Percentiles rank a stretch among this genome's conserved stretches.
These are phyloP conservation scores for Backusella macrospora DNA, from an alignment of 192 early-diverging fungal species.

Conservation along the genomic window DNA sequence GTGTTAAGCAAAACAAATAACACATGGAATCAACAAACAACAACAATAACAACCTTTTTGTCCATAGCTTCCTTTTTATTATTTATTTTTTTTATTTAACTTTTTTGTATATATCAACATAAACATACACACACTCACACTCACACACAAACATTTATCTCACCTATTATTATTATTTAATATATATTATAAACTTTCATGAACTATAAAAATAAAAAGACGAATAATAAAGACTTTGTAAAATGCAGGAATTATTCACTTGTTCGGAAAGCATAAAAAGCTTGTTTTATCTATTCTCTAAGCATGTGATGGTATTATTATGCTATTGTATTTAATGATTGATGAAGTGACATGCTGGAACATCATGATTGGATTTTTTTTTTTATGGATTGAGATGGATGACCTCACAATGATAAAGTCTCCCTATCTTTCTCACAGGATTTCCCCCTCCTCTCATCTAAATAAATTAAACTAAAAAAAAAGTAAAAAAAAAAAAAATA, in stretches of 20 bases:
- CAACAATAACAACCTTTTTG: constrained; percentile 1
- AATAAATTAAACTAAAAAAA: constrained; percentile 9
- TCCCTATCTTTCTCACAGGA: neutral
- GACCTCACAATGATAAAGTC: constrained; percentile 11
- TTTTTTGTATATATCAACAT: constrained; percentile 12
- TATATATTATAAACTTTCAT: constrained; percentile 1
- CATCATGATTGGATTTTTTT: constrained; percentile 9
- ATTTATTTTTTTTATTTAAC: constrained; percentile 5
- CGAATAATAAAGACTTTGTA: neutral
- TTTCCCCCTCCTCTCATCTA: neutral
- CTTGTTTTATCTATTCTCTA: neutral
- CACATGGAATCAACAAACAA: constrained; percentile 8
- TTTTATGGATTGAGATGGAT: neutral
- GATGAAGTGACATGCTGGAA: neutral
- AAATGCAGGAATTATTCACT: neutral
- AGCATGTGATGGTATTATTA: neutral
- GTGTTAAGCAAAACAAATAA: constrained; percentile 8
- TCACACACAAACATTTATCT: constrained; percentile 4
- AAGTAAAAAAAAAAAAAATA: constrained; percentile 9
- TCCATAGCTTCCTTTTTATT: neutral
- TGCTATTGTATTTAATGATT: neutral
- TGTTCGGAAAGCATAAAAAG: no score
- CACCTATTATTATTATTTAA: neutral
- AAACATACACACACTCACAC: neutral
- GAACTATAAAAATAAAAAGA: constrained; percentile 4